These are phyloP conservation scores for Apostasia ramifera DNA, from an alignment of 106 monocot species.

Conservation along the genomic window DNA sequence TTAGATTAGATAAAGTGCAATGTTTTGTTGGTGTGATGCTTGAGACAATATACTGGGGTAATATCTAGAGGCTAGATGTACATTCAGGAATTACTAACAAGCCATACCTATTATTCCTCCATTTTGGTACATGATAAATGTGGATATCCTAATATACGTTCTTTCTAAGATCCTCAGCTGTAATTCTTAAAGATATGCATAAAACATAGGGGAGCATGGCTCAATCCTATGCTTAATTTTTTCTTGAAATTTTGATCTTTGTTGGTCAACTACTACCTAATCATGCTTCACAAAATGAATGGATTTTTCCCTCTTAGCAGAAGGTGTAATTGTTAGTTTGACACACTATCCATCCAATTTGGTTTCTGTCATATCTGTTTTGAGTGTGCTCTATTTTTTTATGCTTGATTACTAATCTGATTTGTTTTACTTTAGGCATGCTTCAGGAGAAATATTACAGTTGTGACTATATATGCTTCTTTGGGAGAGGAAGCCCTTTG, in stretches of 20 bases:
- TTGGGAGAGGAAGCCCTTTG: conserved; percentile 91
- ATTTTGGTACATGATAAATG: background rate
- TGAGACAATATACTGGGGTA: background rate
- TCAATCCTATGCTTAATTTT: no score
- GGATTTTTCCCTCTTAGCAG: background rate
- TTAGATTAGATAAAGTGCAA: background rate
- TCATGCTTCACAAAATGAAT: no score
- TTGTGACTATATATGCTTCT: conserved; percentile 94
- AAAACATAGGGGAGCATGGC: no score
- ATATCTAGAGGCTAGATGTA: background rate
- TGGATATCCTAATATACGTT: background rate
- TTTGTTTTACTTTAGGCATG: conserved; percentile 49
- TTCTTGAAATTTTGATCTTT: no score
- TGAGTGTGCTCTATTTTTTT: background rate
- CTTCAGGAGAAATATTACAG: conserved; percentile 79
- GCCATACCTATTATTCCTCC: background rate
- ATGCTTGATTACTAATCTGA: background rate
- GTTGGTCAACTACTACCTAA: no score
- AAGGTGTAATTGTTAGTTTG: background rate
- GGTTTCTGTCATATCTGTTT: background rate
- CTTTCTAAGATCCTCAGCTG: no score
- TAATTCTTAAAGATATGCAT: no score
- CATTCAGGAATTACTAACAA: background rate
- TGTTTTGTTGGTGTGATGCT: background rate
- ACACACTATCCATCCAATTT: background rate